Evolutionary conservation across 345 rosid genomes (phyloP).

Genomic region (Bruguiera sexangula): DNA sequence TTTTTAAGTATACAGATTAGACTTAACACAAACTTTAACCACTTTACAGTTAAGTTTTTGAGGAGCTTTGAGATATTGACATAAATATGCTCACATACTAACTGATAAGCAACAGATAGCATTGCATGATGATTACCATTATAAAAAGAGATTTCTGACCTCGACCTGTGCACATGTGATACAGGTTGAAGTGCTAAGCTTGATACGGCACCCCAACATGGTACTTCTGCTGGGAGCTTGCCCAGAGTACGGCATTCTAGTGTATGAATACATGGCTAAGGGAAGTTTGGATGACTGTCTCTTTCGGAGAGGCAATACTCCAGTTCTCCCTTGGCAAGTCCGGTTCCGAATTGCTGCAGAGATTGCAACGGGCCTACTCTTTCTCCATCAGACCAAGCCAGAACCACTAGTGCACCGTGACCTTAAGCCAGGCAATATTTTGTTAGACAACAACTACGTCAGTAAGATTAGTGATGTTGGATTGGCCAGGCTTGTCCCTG

Average conservation of each 20-base stretch:
- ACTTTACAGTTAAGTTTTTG: too few relatives aligned
- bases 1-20: too few relatives aligned
- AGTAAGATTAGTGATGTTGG: conserved; percentile 90
- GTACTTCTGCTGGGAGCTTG: conserved; percentile 94
- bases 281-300: conserved; percentile 90
- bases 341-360: conserved; percentile 87
- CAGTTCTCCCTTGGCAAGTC: conserved; percentile 76
- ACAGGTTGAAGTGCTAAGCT: conserved; percentile 85
- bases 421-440: conserved; percentile 85
- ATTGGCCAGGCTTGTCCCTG: conserved; percentile 80
- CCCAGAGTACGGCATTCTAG: conserved; percentile 82
- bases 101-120: too few relatives aligned
- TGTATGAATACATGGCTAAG: conserved; percentile 83
- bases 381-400: conserved; percentile 93
- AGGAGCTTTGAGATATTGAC: too few relatives aligned
- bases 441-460: conserved; percentile 75
- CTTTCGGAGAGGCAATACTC: conserved; percentile 42
- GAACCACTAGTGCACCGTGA: conserved; percentile 98
- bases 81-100: too few relatives aligned
- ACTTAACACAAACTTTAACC: too few relatives aligned
- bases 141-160: not conserved
- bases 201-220: conserved; percentile 95
- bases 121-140: not conserved
- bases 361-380: conserved; percentile 74
- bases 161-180: not conserved